Evolutionary conservation across 805 yeast genomes (phyloP).

Genomic region (Yarrowia sp.): DNA sequence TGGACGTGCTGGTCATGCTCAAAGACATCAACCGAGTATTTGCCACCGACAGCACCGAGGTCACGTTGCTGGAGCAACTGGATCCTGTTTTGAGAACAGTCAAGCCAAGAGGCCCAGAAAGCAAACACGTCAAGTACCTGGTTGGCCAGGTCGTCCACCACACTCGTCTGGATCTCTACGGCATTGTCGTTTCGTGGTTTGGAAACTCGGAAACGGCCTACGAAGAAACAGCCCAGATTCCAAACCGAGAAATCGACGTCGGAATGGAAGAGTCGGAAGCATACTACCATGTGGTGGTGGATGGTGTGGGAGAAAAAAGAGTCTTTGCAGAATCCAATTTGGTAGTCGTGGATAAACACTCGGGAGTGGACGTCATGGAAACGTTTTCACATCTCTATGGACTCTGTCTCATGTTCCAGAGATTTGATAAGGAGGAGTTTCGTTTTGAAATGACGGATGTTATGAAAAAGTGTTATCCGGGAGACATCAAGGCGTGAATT

Average conservation of each 20-base stretch:
- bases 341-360: not conserved
- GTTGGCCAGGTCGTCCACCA: conserved; percentile 8
- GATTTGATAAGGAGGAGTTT: not conserved
- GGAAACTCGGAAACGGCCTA: conserved; percentile 6
- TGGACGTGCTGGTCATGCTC: conserved; percentile 15
- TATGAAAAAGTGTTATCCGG: conserved; percentile 15
- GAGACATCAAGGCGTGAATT: not conserved
- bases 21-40: conserved; percentile 15
- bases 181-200: conserved; percentile 9
- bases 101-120: not conserved
- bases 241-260: conserved; percentile 6
- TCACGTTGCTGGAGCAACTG: not conserved
- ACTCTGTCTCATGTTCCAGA: conserved; percentile 1
- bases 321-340: conserved; percentile 18
- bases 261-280: conserved; percentile 15
- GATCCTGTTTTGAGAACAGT: not conserved
- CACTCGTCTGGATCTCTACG: not conserved
- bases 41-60: not conserved
- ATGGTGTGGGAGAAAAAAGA: conserved; percentile 15
- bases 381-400: not conserved
- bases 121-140: not conserved
- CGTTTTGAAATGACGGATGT: not conserved
- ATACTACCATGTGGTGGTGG: conserved; percentile 17
- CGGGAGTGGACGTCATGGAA: not conserved
- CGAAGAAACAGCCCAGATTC: conserved; percentile 13